Evolutionary conservation across 306 rosid species (phyloP).

Genomic region (Vigna unguiculata): DNA sequence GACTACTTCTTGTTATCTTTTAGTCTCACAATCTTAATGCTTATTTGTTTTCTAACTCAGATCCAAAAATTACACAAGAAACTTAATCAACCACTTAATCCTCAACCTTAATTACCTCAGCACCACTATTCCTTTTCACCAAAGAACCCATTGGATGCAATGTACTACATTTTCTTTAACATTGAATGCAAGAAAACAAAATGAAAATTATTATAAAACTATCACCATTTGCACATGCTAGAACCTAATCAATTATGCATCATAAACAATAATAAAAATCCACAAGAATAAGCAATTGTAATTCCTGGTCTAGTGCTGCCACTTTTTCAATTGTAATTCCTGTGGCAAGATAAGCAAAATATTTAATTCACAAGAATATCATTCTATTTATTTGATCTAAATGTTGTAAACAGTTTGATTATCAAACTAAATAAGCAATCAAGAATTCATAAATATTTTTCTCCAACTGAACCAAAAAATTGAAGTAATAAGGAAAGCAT

Average conservation of each 20-base stretch:
- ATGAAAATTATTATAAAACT: no score
- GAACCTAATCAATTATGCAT: conserved; percentile 61
- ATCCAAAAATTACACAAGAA: no score
- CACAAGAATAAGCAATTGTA: conserved; percentile 10
- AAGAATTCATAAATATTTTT: conserved; percentile 1
- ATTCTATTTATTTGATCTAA: conserved; percentile 27
- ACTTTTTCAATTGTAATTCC: conserved; percentile 95
- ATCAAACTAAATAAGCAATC: background rate
- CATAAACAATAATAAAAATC: conserved; percentile 11
- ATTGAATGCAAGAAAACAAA: no score
- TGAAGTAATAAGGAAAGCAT: conserved; percentile 27
- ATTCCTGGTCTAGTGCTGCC: conserved; percentile 76
- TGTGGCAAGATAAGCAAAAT: conserved; percentile 53
- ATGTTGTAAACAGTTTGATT: background rate
- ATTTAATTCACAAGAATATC: conserved; percentile 12
- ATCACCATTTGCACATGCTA: conserved; percentile 85
- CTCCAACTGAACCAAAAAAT: background rate
- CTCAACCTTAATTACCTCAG: no score
- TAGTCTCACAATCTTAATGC: no score
- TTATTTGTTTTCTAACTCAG: no score
- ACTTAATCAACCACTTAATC: no score
- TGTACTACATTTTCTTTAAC: no score
- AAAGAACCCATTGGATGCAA: no score
- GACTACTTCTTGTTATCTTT: no score
- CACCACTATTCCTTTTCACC: no score